Percentiles rank a stretch among this genome's conserved stretches.
phyloP scores from a whole-genome alignment of 1,284 basidiomycete genomes.

The Retiboletus fuscus region DNA sequence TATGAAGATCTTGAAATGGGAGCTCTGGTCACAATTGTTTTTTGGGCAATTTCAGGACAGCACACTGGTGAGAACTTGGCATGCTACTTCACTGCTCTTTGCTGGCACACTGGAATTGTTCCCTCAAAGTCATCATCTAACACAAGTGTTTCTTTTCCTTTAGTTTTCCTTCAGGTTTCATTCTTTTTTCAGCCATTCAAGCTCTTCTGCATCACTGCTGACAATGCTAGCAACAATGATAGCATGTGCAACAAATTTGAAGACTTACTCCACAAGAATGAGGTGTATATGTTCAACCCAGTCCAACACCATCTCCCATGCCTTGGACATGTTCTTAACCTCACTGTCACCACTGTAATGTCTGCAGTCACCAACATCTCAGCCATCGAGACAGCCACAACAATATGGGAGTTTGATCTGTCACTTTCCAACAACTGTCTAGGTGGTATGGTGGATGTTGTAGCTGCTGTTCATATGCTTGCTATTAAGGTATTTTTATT shows the following conservation, averaged over 20 bases:
- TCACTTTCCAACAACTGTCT: background rate
- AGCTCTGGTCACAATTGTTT: background rate
- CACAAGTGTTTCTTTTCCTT: background rate
- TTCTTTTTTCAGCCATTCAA: slow-evolving; percentile 1
- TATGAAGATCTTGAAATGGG: background rate
- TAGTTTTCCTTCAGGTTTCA: background rate
- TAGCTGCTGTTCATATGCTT: background rate
- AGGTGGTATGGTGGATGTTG: background rate
- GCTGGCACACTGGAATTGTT: background rate
- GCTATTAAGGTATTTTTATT: slow-evolving; percentile 4
- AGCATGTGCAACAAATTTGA: slow-evolving; percentile 6
- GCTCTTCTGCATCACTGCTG: slow-evolving; percentile 5
- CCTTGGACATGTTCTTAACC: background rate
- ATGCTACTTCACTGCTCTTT: background rate
- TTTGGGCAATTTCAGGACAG: slow-evolving; percentile 1
- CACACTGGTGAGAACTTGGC: slow-evolving; percentile 6
- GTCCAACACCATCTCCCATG: background rate
- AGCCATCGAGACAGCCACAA: background rate
- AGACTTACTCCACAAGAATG: slow-evolving; percentile 3
- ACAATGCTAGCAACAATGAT: slow-evolving; percentile 4
- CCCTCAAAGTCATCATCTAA: slow-evolving; percentile 4
- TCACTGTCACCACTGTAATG: background rate
- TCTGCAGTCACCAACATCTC: background rate
- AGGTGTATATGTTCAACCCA: background rate
- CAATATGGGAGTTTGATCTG: slow-evolving; percentile 1